Base-by-base conservation (phyloP, 768 basidiomycete genomes). In the Russula griseocarnosa region DNA sequence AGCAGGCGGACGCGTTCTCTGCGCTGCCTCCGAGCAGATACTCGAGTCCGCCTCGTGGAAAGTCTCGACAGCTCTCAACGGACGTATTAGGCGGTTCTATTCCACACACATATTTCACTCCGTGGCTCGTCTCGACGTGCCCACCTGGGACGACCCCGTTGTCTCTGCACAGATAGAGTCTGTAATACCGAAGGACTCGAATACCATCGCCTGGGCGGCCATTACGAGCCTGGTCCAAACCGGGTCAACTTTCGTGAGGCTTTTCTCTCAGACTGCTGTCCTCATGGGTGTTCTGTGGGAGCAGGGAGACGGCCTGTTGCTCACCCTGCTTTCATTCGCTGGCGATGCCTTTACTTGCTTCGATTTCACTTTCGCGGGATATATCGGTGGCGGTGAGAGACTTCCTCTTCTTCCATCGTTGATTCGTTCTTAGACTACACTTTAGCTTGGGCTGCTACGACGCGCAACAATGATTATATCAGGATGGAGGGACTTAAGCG, bases 401-500 rank as follows among this genome's bases (percentile, higher is more conserved):
- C 20, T 3, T 13, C 28, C 22, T 22, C 32, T 34, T 32, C 22
- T 46, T 3, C 9, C 8, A 47, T 28, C 5, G 7, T 22, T 32
- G 38, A 28, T 5, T 36, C 10, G 6, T 36, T 3, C 55, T 57
- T 14, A 61, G 5, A 32, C 5, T 30, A 2, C 26, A n/a, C 44
- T 22, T 22, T 50, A 79, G 84, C 85, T 5, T 92, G 87, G 88
- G 87, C 85, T 36, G 89, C 89, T 3, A 90, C 87, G 3, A 87
- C 84, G 18, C 83, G 74, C 57, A 76, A 90, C 70, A 61, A 76
- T 0, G 81, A 88, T 64, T 91, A 82, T 62, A 73, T 90, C 55
- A 79, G 79, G 28, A 81, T 84, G 73, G 79, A 86, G 70, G 90
- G 90, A 24, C 73, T 88, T 67, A 85, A 87, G 58, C 77, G 77